These are phyloP conservation scores for Perkinsus marinus DNA, from an alignment of 169 alveolate species.

Conservation along the genomic window DNA sequence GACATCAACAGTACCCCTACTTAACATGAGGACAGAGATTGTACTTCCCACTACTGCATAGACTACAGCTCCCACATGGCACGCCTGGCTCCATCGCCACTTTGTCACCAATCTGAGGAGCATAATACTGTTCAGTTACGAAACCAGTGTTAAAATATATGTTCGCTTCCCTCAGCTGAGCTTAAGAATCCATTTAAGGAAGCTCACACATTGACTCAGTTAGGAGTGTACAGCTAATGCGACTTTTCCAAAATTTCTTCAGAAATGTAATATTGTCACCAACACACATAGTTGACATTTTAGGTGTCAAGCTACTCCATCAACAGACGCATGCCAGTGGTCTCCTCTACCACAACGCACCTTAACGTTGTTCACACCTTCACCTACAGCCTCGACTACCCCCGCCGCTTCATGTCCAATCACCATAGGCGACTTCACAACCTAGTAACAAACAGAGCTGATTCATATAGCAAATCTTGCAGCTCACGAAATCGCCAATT, in stretches of 20 bases:
- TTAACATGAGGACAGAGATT: not conserved
- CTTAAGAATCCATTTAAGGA: no score
- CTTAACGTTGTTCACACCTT: not conserved
- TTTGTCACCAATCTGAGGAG: not conserved
- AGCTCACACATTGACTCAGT: no score
- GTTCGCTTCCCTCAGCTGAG: no score
- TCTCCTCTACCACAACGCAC: not conserved
- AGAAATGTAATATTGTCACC: no score
- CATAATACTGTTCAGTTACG: not conserved
- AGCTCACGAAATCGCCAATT: not conserved
- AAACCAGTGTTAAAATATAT: no score
- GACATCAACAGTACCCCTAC: not conserved
- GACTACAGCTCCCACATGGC: not conserved
- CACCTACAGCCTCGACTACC: not conserved
- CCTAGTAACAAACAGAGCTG: not conserved
- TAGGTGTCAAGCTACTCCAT: not conserved
- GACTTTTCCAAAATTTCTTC: no score
- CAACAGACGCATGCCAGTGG: no score
- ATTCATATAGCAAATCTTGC: not conserved
- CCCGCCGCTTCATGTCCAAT: not conserved
- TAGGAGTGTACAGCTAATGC: no score
- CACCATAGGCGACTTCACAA: not conserved
- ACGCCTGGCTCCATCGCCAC: conserved; percentile 4
- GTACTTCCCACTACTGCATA: not conserved
- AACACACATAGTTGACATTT: no score